phyloP scores from a whole-genome alignment of 1,139 yeast species.

The Candida labiduridarum region DNA sequence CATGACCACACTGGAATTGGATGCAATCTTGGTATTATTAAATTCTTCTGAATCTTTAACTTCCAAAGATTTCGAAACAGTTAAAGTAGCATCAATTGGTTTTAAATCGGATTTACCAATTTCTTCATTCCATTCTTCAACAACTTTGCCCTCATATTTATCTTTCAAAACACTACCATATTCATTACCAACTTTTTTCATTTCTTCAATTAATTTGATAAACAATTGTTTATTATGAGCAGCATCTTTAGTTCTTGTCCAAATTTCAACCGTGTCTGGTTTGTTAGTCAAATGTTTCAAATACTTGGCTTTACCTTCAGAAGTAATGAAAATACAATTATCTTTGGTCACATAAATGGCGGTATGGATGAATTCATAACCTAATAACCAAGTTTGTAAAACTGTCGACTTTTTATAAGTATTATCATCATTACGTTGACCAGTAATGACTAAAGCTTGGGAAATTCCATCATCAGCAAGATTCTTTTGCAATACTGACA shows the following conservation, averaged over 20 bases:
- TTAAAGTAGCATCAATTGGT: conserved; percentile 56
- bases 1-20: conserved; percentile 77
- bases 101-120: conserved; percentile 47
- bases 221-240: conserved; percentile 74
- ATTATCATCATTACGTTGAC: conserved; percentile 83
- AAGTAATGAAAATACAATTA: conserved; percentile 69
- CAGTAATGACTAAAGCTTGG: conserved; percentile 69
- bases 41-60: conserved; percentile 82
- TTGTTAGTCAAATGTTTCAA: conserved; percentile 53
- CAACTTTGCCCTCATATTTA: conserved; percentile 77
- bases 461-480: conserved; percentile 47
- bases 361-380: conserved; percentile 95
- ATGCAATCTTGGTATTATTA: conserved; percentile 64
- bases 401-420: conserved; percentile 90
- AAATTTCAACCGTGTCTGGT: conserved; percentile 57
- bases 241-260: conserved; percentile 81
- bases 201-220: conserved; percentile 53
- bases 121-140: conserved; percentile 73
- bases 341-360: conserved; percentile 66
- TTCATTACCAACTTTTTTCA: conserved; percentile 47
- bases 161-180: conserved; percentile 75
- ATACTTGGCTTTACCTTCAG: conserved; percentile 86
- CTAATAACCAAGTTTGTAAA: conserved; percentile 88
- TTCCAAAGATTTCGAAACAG: conserved; percentile 62
- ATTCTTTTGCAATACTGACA: conserved; percentile 42